Evolutionary conservation across 495 filamentous ascomycete species (phyloP).

Genomic region (Rhypophila decipiens): DNA sequence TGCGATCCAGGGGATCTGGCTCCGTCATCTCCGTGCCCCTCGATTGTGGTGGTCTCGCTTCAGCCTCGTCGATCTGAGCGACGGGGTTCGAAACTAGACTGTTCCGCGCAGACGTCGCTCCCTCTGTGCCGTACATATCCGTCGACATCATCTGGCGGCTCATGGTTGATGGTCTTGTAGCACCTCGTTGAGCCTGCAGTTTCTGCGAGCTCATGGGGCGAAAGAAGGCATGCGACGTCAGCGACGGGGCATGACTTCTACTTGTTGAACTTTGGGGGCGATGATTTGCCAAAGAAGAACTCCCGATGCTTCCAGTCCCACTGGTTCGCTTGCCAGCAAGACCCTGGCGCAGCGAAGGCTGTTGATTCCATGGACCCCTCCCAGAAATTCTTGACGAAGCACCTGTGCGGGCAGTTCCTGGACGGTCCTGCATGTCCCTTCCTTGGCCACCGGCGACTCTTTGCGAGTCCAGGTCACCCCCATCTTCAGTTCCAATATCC

Average conservation of each 20-base stretch:
- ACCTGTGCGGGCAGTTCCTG: slow-evolving; percentile 42
- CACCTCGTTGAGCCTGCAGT: slow-evolving; percentile 80
- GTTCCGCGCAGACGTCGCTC: slow-evolving; percentile 32
- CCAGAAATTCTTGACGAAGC: slow-evolving; percentile 47
- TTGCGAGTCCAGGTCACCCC: slow-evolving; percentile 30
- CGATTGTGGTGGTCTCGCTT: slow-evolving; percentile 56
- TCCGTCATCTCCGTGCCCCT: slow-evolving; percentile 76
- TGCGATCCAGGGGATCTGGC: slow-evolving; percentile 51
- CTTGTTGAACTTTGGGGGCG: slow-evolving; percentile 66
- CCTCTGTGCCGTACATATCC: slow-evolving; percentile 20
- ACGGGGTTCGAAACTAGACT: slow-evolving; percentile 44
- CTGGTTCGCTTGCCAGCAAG: slow-evolving; percentile 36
- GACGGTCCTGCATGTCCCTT: slow-evolving; percentile 41
- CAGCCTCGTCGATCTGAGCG: slow-evolving; percentile 43
- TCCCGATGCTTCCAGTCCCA: slow-evolving; percentile 35
- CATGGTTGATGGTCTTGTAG: slow-evolving; percentile 33
- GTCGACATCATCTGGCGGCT: slow-evolving; percentile 26
- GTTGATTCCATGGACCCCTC: slow-evolving; percentile 44
- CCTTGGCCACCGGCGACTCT: slow-evolving; percentile 27
- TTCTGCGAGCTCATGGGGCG: slow-evolving; percentile 95
- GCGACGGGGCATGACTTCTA: slow-evolving; percentile 80
- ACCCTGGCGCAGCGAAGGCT: slow-evolving; percentile 39
- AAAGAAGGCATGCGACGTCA: slow-evolving; percentile 88
- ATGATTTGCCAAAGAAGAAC: slow-evolving; percentile 37
- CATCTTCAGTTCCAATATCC: slow-evolving; percentile 59